Conservation (phyloP, 2,329 filamentous ascomycete species). For the Aspergillus nomiae region DNA sequence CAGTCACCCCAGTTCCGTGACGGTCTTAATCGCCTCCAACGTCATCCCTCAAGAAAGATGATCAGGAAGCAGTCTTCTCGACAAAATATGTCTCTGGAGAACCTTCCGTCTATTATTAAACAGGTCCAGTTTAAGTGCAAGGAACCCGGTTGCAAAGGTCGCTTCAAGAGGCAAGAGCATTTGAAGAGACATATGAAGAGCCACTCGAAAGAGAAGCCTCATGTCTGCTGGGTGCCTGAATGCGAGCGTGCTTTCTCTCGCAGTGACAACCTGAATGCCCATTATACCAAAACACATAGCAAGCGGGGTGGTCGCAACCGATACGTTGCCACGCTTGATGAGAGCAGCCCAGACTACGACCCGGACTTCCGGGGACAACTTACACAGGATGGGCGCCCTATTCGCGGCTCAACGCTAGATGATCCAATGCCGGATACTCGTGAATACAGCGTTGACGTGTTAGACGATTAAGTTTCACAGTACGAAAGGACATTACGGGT, state of each 20-base stretch:
- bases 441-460: slow-evolving; percentile 36
- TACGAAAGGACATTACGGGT: slow-evolving; percentile 22
- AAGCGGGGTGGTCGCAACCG: slow-evolving; percentile 49
- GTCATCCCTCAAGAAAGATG: slow-evolving; percentile 35
- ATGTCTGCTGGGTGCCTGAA: slow-evolving; percentile 48
- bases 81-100: slow-evolving; percentile 39
- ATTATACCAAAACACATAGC: slow-evolving; percentile 50
- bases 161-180: slow-evolving; percentile 54
- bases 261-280: slow-evolving; percentile 50
- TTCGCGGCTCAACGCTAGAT: slow-evolving; percentile 40
- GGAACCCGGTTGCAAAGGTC: slow-evolving; percentile 45
- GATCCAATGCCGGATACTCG: slow-evolving; percentile 35
- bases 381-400: slow-evolving; percentile 45
- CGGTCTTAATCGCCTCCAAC: slow-evolving; percentile 32
- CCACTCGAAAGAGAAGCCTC: slow-evolving; percentile 48
- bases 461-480: slow-evolving; percentile 32
- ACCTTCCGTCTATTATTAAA: slow-evolving; percentile 41
- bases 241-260: slow-evolving; percentile 46
- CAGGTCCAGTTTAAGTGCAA: slow-evolving; percentile 47
- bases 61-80: slow-evolving; percentile 34
- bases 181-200: slow-evolving; percentile 53
- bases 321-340: slow-evolving; percentile 49
- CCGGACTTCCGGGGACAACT: slow-evolving; percentile 47
- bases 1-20: slow-evolving; percentile 38
- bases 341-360: slow-evolving; percentile 45